A percentile compares a stretch with the other conserved stretches of the same genome.
Evolutionary conservation across 768 basidiomycete genomes (phyloP).

Genomic region (Mycena olivaceomarginata): DNA sequence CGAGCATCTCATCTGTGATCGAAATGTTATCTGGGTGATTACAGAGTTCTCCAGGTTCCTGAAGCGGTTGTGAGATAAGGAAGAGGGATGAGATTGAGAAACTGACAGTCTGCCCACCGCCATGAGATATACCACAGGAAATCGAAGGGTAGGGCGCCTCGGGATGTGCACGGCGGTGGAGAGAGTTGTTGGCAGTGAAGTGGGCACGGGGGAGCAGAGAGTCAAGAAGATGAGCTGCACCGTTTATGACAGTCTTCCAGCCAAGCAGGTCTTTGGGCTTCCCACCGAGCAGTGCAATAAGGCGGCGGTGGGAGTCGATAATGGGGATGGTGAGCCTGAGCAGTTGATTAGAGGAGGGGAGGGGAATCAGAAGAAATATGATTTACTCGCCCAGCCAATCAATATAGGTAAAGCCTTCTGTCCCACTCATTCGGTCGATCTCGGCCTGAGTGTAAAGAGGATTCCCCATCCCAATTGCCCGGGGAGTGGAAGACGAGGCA

Average conservation of each 20-base stretch:
- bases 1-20: too few relatives aligned
- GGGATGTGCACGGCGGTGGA: conserved; percentile 18
- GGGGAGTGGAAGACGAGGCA: too few relatives aligned
- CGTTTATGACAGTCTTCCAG: not conserved
- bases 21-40: too few relatives aligned
- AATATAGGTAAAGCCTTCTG: conserved; percentile 15
- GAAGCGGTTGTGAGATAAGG: too few relatives aligned
- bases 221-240: not conserved
- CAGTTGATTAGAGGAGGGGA: too few relatives aligned
- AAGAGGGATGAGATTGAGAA: too few relatives aligned
- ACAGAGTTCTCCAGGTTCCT: too few relatives aligned
- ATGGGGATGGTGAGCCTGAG: too few relatives aligned
- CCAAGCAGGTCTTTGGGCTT: not conserved
- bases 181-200: not conserved
- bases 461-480: too few relatives aligned
- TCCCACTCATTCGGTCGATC: not conserved
- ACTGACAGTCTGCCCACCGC: conserved; percentile 21
- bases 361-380: too few relatives aligned
- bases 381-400: conserved; percentile 28
- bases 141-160: conserved; percentile 2
- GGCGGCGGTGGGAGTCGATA: conserved; percentile 11
- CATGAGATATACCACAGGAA: not conserved
- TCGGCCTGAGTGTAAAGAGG: not conserved
- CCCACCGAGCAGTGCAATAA: conserved; percentile 31
- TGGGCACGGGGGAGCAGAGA: too few relatives aligned